A percentile compares a stretch with the other conserved stretches of the same genome.
phyloP scores from a whole-genome alignment of 257 asterid species.

The Solanum habrochaites region DNA sequence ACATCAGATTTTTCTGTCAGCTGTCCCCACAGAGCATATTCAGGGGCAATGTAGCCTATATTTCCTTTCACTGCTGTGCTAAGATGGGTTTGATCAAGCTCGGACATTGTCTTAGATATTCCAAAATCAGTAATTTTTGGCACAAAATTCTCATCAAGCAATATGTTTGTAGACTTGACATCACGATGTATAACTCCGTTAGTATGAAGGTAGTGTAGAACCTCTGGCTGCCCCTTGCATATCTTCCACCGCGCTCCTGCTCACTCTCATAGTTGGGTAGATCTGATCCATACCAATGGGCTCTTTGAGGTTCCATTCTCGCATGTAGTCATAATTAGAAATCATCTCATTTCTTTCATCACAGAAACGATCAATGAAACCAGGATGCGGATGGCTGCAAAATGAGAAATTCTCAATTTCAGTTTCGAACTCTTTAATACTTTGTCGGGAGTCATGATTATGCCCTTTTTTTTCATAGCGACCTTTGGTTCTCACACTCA shows the following conservation, averaged over 20 bases:
- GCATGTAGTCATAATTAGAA: background rate
- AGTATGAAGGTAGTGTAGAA: background rate
- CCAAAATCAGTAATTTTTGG: too few relatives aligned
- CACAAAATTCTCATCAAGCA: too few relatives aligned
- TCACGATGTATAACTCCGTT: too few relatives aligned
- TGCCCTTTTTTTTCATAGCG: accelerated
- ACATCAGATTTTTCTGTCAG: background rate
- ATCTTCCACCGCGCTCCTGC: background rate
- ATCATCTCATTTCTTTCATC: background rate
- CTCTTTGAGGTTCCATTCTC: background rate
- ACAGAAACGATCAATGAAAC: background rate
- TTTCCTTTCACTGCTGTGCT: background rate
- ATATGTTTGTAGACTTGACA: background rate
- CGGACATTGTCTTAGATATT: too few relatives aligned
- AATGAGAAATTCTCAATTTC: background rate
- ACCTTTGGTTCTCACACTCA: background rate
- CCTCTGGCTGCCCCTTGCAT: background rate
- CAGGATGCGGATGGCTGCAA: background rate
- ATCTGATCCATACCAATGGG: background rate
- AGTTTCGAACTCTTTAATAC: background rate
- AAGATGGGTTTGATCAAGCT: too few relatives aligned
- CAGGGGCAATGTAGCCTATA: background rate
- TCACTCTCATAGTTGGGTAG: background rate
- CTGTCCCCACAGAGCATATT: too few relatives aligned
- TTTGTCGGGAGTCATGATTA: accelerated